Evolutionary conservation across 2,329 filamentous ascomycete species (phyloP).

Genomic region (Scedosporium dehoogii): DNA sequence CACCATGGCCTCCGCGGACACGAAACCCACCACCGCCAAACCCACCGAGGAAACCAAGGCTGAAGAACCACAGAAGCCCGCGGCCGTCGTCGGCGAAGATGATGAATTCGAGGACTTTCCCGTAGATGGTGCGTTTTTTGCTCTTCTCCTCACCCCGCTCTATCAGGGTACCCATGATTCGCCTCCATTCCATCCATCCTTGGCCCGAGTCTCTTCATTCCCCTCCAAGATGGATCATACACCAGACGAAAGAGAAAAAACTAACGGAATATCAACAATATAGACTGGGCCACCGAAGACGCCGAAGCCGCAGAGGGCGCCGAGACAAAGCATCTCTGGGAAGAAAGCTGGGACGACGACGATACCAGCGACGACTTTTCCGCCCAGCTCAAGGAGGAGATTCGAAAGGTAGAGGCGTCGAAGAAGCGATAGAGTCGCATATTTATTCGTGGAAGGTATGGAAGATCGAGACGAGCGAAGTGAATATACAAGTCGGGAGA

Average conservation of each 20-base stretch:
- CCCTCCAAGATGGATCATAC: too few relatives aligned
- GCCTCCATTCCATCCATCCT: neutral
- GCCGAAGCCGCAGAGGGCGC: conserved; percentile 68
- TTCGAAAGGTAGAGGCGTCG: conserved; percentile 82
- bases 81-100: conserved; percentile 77
- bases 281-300: conserved; percentile 91
- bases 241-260: neutral
- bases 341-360: conserved; percentile 99
- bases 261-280: neutral
- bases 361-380: conserved; percentile 96
- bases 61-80: conserved; percentile 20
- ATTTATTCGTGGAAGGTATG: neutral
- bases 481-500: neutral
- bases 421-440: conserved; percentile 45
- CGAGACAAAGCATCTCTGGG: conserved; percentile 76
- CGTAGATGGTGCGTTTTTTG: conserved; percentile 62
- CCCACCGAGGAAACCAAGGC: conserved; percentile 27
- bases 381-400: conserved; percentile 83
- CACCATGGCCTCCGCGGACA: conserved; percentile 18
- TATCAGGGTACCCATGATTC: neutral
- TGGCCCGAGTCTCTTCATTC: neutral
- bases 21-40: conserved; percentile 17
- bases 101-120: conserved; percentile 99
- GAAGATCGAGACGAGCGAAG: neutral
- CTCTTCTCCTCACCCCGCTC: neutral